Conservation (phyloP, 192 early-diverging fungal genomes). For the Lobosporangium transversale region DNA sequence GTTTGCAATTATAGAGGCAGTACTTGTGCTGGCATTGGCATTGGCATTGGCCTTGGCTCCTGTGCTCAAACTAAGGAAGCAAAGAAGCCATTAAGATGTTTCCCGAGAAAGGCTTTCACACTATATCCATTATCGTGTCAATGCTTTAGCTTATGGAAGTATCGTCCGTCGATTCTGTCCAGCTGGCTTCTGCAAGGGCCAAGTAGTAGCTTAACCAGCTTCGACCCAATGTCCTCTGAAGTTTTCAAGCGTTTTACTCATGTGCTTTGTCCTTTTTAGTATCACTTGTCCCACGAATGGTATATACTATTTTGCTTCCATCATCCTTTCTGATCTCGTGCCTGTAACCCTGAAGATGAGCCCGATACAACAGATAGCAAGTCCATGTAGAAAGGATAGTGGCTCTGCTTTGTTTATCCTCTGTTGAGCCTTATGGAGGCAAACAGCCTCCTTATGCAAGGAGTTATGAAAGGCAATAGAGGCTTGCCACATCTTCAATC, state of each 20-base stretch:
- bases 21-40: background rate
- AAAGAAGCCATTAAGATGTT: no score
- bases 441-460: no score
- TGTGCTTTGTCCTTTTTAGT: background rate
- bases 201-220: background rate
- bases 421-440: no score
- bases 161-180: background rate
- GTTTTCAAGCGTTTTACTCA: background rate
- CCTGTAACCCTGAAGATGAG: background rate
- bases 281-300: slow-evolving; percentile 3
- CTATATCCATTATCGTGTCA: no score
- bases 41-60: background rate
- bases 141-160: background rate
- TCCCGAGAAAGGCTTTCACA: no score
- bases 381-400: slow-evolving; percentile 7
- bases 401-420: no score
- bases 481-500: no score
- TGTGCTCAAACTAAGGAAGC: no score
- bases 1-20: no score
- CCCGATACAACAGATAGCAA: background rate
- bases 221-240: background rate
- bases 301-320: background rate
- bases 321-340: background rate
- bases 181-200: no score
- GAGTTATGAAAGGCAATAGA: no score